phyloP scores from a whole-genome alignment of 352 stramenopile genomes.

The Blastocystis sp. region DNA sequence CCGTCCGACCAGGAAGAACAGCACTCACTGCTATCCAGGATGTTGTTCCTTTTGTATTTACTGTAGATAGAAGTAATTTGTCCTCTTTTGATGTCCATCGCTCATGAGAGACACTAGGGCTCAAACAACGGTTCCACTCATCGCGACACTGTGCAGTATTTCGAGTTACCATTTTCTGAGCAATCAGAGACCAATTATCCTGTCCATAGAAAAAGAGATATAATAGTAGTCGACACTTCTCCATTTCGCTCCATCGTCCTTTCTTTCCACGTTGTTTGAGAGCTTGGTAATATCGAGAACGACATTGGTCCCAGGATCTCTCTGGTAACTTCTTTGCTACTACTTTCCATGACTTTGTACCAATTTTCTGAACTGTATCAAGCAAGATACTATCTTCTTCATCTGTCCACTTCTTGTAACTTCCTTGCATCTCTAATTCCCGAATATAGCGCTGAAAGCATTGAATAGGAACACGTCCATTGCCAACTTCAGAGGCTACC shows the following conservation, averaged over 20 bases:
- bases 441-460: conserved; percentile 53
- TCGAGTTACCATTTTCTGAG: conserved; percentile 27
- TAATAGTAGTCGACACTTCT: conserved; percentile 17
- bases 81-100: conserved; percentile 34
- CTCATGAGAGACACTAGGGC: background rate
- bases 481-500: conserved; percentile 19
- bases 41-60: background rate
- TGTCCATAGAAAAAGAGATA: conserved; percentile 24
- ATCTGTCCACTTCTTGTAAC: conserved; percentile 28
- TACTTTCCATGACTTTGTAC: conserved; percentile 54
- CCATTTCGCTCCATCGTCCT: conserved; percentile 38
- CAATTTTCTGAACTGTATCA: conserved; percentile 3
- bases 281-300: conserved; percentile 58
- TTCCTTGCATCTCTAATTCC: conserved; percentile 17
- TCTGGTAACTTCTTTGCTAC: conserved; percentile 2
- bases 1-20: conserved; percentile 11
- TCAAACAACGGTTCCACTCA: conserved; percentile 18
- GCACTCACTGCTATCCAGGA: conserved; percentile 14
- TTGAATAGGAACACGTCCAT: conserved; percentile 13
- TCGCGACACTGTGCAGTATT: conserved; percentile 50
- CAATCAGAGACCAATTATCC: conserved; percentile 21
- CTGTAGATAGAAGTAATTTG: background rate
- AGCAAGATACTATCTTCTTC: conserved; percentile 32
- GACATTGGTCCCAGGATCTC: conserved; percentile 38
- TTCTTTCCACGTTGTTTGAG: conserved; percentile 22